Conservation (phyloP, 2,329 filamentous ascomycete genomes). For the Trichoderma simmonsii region DNA sequence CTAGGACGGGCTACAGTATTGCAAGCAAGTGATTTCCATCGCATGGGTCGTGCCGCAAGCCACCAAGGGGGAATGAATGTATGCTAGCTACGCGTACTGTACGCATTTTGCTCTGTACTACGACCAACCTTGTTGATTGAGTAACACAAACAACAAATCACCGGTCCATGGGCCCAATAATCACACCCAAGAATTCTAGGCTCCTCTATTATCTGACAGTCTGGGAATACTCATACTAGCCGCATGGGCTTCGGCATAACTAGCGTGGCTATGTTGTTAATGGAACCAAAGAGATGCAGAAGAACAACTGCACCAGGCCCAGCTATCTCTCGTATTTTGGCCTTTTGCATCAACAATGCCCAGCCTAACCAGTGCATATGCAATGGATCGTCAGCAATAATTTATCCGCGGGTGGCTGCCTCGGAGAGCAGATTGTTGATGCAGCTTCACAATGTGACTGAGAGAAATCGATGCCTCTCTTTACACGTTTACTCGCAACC, state of each 20-base stretch:
- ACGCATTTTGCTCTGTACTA: not conserved
- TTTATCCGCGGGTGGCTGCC: conserved; percentile 8
- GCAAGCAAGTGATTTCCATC: not conserved
- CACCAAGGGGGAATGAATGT: not conserved
- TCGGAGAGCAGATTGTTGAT: not conserved
- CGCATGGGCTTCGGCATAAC: not conserved
- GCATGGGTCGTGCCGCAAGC: not conserved
- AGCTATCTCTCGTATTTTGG: not conserved
- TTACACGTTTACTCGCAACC: not conserved
- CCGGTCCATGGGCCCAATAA: not conserved
- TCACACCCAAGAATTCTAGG: conserved; percentile 8
- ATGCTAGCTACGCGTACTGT: not conserved
- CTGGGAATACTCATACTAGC: not conserved
- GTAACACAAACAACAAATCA: not conserved
- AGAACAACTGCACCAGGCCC: not conserved
- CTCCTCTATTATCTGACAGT: not conserved
- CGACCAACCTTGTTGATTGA: not conserved
- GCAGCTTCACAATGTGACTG: not conserved
- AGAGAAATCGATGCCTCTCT: not conserved
- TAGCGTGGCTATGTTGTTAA: not conserved
- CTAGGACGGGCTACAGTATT: not conserved
- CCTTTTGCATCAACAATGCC: not conserved
- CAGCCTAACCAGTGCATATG: not conserved
- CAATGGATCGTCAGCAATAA: conserved; percentile 5
- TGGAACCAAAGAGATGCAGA: not conserved